Evolutionary conservation across 2,329 filamentous ascomycete species (phyloP).

Genomic region (Ophiostoma perfectum): DNA sequence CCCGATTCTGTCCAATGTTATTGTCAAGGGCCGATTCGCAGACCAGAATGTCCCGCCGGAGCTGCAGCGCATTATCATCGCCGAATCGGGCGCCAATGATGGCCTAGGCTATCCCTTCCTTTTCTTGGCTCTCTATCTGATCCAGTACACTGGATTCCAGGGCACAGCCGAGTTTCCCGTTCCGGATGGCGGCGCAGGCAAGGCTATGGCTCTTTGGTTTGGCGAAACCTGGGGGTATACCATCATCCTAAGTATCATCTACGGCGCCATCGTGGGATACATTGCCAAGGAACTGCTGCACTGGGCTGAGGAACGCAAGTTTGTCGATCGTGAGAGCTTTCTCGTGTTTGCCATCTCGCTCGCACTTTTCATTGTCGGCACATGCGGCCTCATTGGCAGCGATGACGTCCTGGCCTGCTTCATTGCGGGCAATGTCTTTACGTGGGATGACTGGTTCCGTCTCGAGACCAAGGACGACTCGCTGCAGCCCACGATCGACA

Average conservation of each 20-base stretch:
- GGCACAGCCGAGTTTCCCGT: slow-evolving; percentile 44
- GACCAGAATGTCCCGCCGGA: slow-evolving; percentile 81
- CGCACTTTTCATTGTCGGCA: slow-evolving; percentile 80
- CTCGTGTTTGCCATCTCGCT: slow-evolving; percentile 80
- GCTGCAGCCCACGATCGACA: slow-evolving; percentile 89
- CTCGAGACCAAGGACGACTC: slow-evolving; percentile 84
- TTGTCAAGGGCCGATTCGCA: slow-evolving; percentile 74
- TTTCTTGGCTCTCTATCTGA: slow-evolving; percentile 76
- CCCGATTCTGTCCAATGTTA: slow-evolving; percentile 79
- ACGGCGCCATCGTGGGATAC: slow-evolving; percentile 74
- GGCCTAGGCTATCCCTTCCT: slow-evolving; percentile 85
- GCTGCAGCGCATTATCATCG: slow-evolving; percentile 73
- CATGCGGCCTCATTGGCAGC: slow-evolving; percentile 78
- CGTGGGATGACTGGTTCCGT: slow-evolving; percentile 92
- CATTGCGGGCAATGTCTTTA: slow-evolving; percentile 84
- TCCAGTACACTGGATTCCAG: slow-evolving; percentile 65
- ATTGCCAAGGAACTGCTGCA: slow-evolving; percentile 75
- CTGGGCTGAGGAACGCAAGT: slow-evolving; percentile 74
- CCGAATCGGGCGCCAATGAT: slow-evolving; percentile 84
- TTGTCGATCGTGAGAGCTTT: slow-evolving; percentile 82
- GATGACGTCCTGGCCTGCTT: slow-evolving; percentile 92
- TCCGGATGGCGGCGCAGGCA: slow-evolving; percentile 51
- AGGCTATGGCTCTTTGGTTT: slow-evolving; percentile 76
- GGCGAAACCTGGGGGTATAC: slow-evolving; percentile 80
- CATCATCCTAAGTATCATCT: slow-evolving; percentile 70